phyloP scores from a whole-genome alignment of 2,329 filamentous ascomycete genomes.

The Grosmannia clavigera region DNA sequence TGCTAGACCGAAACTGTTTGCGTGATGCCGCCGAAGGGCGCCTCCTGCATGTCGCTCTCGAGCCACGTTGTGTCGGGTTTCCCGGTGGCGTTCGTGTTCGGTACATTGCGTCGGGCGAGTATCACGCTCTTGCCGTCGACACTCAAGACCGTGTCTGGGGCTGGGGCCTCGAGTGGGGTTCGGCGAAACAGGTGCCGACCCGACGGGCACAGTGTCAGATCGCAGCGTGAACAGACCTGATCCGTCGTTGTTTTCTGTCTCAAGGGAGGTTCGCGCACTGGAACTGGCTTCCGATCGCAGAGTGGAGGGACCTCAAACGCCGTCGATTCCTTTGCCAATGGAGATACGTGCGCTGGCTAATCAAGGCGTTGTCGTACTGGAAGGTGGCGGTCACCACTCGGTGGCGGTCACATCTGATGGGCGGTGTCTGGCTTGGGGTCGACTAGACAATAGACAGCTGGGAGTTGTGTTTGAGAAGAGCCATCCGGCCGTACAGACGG shows the following conservation, averaged over 20 bases:
- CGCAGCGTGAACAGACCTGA: not conserved
- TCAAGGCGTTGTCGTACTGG: conserved; percentile 20
- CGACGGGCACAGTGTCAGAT: not conserved
- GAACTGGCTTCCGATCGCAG: not conserved
- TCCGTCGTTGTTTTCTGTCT: not conserved
- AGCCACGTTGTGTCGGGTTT: conserved; percentile 22
- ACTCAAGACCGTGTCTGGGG: conserved; percentile 46
- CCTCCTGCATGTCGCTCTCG: not conserved
- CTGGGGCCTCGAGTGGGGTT: conserved; percentile 57
- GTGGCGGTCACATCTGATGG: conserved; percentile 24
- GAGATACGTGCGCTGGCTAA: not conserved
- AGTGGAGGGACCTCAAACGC: not conserved
- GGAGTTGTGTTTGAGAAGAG: conserved; percentile 29
- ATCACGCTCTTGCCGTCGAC: conserved; percentile 53
- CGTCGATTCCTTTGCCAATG: not conserved
- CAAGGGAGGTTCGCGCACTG: conserved; percentile 1
- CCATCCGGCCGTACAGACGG: not conserved
- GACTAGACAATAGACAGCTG: conserved; percentile 23
- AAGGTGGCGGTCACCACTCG: conserved; percentile 52
- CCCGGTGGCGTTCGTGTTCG: conserved; percentile 20
- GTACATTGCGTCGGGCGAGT: conserved; percentile 42
- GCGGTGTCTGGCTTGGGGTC: conserved; percentile 26
- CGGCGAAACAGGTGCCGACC: conserved; percentile 41
- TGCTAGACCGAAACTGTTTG: conserved; percentile 6
- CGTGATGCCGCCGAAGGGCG: not conserved